phyloP scores from a whole-genome alignment of 1,139 yeast genomes.

The Hanseniaspora sp. region DNA sequence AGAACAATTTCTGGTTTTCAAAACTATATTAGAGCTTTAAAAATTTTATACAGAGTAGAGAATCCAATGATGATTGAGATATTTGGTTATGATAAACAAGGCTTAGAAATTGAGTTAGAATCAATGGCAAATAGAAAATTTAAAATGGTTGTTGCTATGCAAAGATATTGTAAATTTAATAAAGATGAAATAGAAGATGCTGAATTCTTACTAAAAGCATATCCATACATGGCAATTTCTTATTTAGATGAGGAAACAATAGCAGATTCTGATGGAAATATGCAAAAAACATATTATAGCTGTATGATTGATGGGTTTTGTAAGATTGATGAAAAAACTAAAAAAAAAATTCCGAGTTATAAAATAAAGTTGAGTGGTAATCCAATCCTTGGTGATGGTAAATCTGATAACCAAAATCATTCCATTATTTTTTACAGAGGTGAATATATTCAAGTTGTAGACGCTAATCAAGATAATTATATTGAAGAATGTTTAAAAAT shows the following conservation, averaged over 20 bases:
- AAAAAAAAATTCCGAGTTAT: conserved; percentile 38
- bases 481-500: conserved; percentile 76
- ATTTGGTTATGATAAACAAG: conserved; percentile 31
- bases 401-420: conserved; percentile 76
- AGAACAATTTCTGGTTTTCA: conserved; percentile 69
- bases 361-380: conserved; percentile 63
- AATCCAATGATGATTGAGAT: conserved; percentile 39
- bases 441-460: conserved; percentile 76
- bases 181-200: conserved; percentile 45
- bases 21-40: conserved; percentile 60
- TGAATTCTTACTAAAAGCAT: conserved; percentile 46
- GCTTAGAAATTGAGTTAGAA: conserved; percentile 37
- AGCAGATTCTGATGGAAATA: conserved; percentile 32
- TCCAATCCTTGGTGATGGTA: conserved; percentile 84
- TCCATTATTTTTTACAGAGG: conserved; percentile 72
- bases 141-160: conserved; percentile 60
- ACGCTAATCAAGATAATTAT: conserved; percentile 82
- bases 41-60: conserved; percentile 54
- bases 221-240: conserved; percentile 51
- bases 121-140: conserved; percentile 54
- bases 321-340: conserved; percentile 29
- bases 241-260: conserved; percentile 37
- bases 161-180: conserved; percentile 44
- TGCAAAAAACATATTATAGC: conserved; percentile 41
- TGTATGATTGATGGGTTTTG: conserved; percentile 49